These are phyloP conservation scores for Nakaseomyces kungkrabaensis DNA, from an alignment of 1,139 yeast genomes.

Conservation along the genomic window DNA sequence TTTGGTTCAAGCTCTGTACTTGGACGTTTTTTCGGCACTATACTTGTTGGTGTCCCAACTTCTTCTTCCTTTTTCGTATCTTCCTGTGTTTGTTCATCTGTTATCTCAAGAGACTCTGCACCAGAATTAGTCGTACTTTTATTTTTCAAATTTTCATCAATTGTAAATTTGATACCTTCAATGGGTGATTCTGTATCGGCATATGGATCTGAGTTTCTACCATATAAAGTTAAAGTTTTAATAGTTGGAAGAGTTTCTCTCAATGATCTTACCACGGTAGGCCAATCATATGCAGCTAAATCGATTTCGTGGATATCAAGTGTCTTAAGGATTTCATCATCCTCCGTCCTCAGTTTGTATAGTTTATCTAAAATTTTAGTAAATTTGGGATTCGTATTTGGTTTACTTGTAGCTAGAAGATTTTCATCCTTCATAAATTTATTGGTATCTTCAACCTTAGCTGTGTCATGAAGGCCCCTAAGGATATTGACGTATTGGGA, in stretches of 20 bases:
- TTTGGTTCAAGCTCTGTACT: conserved; percentile 10
- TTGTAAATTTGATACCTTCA: conserved; percentile 31
- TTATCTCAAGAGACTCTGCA: neutral
- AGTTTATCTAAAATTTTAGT: conserved; percentile 12
- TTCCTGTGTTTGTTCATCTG: conserved; percentile 7
- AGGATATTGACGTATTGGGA: conserved; percentile 14
- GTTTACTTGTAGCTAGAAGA: neutral
- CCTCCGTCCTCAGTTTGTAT: conserved; percentile 22
- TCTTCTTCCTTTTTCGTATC: neutral
- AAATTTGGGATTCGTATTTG: neutral
- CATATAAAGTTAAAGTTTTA: conserved; percentile 20
- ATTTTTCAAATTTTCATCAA: neutral
- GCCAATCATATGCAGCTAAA: conserved; percentile 24
- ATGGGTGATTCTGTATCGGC: conserved; percentile 39
- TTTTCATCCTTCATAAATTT: neutral
- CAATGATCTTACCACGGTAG: conserved; percentile 19
- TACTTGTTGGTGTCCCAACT: neutral
- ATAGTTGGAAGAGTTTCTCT: conserved; percentile 21
- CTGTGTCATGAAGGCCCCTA: conserved; percentile 8
- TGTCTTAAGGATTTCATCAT: conserved; percentile 21
- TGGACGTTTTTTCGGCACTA: conserved; percentile 8
- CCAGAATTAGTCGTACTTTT: too few relatives aligned
- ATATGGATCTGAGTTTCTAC: conserved; percentile 39
- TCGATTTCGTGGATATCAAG: conserved; percentile 17
- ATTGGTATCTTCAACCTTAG: neutral